Conservation (phyloP, 306 rosid species). For the Rosa persica region DNA sequence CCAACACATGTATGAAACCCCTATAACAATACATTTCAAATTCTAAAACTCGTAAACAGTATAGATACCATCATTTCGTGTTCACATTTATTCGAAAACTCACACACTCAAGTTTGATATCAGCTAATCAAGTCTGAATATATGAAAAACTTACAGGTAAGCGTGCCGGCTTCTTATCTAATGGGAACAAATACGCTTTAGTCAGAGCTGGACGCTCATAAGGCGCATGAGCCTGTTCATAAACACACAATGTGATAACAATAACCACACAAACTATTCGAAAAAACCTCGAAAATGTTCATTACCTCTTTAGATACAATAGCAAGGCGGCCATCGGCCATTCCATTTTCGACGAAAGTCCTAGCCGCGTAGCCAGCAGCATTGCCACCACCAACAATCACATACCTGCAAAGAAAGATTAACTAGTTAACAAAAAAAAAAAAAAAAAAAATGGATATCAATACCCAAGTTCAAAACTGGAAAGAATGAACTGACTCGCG, state of each 20-base stretch:
- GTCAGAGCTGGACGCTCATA: constrained; percentile 97
- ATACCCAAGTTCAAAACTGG: background rate
- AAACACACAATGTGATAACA: background rate
- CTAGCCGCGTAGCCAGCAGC: constrained; percentile 96
- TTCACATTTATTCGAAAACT: background rate
- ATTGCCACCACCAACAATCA: constrained; percentile 97
- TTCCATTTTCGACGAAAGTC: constrained; percentile 84
- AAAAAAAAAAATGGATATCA: background rate
- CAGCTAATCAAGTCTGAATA: background rate
- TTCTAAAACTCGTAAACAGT: too few species aligned
- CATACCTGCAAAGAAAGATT: constrained; percentile 50
- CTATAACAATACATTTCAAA: constrained; percentile 29
- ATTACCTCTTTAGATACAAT: constrained; percentile 87
- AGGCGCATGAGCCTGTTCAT: constrained; percentile 74
- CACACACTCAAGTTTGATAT: background rate
- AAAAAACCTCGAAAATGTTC: too few species aligned
- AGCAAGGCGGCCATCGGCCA: constrained; percentile 95
- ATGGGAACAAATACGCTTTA: constrained; percentile 79
- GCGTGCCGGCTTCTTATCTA: constrained; percentile 88
- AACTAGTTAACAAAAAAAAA: background rate
- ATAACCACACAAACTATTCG: background rate
- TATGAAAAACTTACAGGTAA: constrained; percentile 65
- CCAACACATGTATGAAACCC: constrained; percentile 99
- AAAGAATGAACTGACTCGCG: constrained; percentile 52
- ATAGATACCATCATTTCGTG: background rate